These are phyloP conservation scores for Clonostachys solani DNA, from an alignment of 2,329 filamentous ascomycete species.

Conservation along the genomic window DNA sequence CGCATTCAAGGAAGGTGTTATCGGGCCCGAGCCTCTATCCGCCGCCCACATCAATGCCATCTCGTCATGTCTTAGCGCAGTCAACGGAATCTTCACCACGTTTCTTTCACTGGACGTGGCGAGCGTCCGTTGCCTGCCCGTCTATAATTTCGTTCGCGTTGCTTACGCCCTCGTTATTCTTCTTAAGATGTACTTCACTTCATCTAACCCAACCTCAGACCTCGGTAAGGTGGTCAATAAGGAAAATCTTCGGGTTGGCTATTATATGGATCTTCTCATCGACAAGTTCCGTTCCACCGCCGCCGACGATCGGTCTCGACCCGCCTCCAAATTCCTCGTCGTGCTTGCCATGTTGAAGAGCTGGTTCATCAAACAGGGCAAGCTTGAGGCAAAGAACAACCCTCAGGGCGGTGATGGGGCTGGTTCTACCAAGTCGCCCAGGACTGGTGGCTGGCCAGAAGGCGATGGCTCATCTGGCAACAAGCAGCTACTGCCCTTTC, in stretches of 20 bases:
- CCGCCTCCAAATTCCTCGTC: slow-evolving; percentile 66
- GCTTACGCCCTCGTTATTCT: slow-evolving; percentile 68
- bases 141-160: slow-evolving; percentile 67
- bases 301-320: slow-evolving; percentile 58
- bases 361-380: slow-evolving; percentile 58
- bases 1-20: slow-evolving; percentile 34
- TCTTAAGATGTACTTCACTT: slow-evolving; percentile 70
- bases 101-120: slow-evolving; percentile 58
- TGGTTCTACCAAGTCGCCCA: neutral
- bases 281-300: slow-evolving; percentile 63
- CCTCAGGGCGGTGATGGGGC: neutral
- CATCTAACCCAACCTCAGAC: slow-evolving; percentile 58
- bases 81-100: slow-evolving; percentile 61
- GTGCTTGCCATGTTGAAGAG: slow-evolving; percentile 66
- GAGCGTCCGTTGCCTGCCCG: slow-evolving; percentile 60
- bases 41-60: slow-evolving; percentile 61
- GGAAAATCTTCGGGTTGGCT: slow-evolving; percentile 59
- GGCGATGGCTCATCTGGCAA: neutral
- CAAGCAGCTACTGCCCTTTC: neutral
- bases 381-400: slow-evolving; percentile 8
- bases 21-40: slow-evolving; percentile 31
- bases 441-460: neutral
- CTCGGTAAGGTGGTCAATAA: slow-evolving; percentile 67
- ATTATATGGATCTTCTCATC: slow-evolving; percentile 67
- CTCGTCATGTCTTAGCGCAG: slow-evolving; percentile 61